These are phyloP conservation scores for Hypoxylon fuscum DNA, from an alignment of 495 filamentous ascomycete genomes.

Conservation along the genomic window DNA sequence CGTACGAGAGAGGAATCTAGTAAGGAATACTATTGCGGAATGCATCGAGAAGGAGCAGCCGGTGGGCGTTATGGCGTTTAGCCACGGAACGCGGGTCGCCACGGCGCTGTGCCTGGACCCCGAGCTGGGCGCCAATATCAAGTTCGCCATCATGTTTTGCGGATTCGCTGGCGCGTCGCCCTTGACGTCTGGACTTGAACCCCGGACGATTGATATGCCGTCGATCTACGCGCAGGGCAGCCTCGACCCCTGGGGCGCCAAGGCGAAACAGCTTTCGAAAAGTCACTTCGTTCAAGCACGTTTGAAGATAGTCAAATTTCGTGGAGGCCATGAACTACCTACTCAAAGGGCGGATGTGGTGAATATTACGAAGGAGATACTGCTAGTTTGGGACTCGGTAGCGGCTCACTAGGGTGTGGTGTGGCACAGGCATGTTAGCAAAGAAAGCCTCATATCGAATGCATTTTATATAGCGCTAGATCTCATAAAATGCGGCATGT, in stretches of 20 bases:
- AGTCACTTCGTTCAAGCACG: background rate
- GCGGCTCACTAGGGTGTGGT: too few species aligned
- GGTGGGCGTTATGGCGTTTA: background rate
- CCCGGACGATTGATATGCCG: background rate
- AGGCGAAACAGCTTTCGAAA: background rate
- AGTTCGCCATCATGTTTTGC: background rate
- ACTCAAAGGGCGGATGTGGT: background rate
- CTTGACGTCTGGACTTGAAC: background rate
- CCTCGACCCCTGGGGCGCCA: background rate
- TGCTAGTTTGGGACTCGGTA: too few species aligned
- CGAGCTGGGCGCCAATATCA: background rate
- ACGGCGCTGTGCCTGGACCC: background rate
- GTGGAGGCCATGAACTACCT: background rate
- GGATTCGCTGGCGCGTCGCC: background rate
- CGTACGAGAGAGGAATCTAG: background rate
- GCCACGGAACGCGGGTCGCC: background rate
- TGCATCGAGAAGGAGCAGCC: background rate
- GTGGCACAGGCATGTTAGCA: too few species aligned
- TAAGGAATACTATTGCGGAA: background rate
- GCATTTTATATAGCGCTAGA: too few species aligned
- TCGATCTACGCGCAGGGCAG: background rate
- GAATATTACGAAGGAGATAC: background rate
- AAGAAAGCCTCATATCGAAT: too few species aligned
- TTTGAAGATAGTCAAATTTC: background rate
- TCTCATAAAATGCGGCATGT: too few species aligned